phyloP scores from a whole-genome alignment of 2,329 filamentous ascomycete species.

The Daldinia sp. region DNA sequence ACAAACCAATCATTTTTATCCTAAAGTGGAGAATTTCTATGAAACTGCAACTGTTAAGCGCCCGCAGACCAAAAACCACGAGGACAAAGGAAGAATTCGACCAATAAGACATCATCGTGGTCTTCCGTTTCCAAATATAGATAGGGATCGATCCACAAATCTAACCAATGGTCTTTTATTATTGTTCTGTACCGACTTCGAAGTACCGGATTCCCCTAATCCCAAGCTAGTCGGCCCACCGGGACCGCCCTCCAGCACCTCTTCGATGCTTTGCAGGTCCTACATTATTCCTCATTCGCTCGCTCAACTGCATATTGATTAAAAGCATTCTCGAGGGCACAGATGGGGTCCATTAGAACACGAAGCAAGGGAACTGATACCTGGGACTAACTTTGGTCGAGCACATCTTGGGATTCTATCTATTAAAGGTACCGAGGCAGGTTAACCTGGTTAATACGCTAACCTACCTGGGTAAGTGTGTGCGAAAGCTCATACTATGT shows the following conservation, averaged over 20 bases:
- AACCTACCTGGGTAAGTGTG: not conserved
- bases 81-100: slow-evolving; percentile 6
- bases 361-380: not conserved
- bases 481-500: slow-evolving; percentile 1
- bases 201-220: slow-evolving; percentile 28
- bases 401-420: slow-evolving; percentile 1
- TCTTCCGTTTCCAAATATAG: slow-evolving; percentile 31
- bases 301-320: slow-evolving; percentile 16
- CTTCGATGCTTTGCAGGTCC: slow-evolving; percentile 12
- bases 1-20: slow-evolving; percentile 15
- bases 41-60: slow-evolving; percentile 29
- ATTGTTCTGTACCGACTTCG: slow-evolving; percentile 7
- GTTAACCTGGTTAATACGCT: too few species aligned
- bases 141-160: not conserved
- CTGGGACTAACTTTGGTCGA: slow-evolving; percentile 5
- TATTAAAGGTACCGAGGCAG: too few species aligned
- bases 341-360: slow-evolving; percentile 11
- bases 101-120: slow-evolving; percentile 17
- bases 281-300: slow-evolving; percentile 21
- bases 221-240: slow-evolving; percentile 26
- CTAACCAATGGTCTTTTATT: slow-evolving; percentile 11
- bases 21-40: slow-evolving; percentile 5
- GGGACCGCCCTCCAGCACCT: slow-evolving; percentile 14
- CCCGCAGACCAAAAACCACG: slow-evolving; percentile 28
- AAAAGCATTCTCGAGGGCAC: slow-evolving; percentile 4